A percentile compares a stretch with the other conserved stretches of the same genome.
phyloP scores from a whole-genome alignment of 805 yeast genomes.

The Isabelozyma rhagii region DNA sequence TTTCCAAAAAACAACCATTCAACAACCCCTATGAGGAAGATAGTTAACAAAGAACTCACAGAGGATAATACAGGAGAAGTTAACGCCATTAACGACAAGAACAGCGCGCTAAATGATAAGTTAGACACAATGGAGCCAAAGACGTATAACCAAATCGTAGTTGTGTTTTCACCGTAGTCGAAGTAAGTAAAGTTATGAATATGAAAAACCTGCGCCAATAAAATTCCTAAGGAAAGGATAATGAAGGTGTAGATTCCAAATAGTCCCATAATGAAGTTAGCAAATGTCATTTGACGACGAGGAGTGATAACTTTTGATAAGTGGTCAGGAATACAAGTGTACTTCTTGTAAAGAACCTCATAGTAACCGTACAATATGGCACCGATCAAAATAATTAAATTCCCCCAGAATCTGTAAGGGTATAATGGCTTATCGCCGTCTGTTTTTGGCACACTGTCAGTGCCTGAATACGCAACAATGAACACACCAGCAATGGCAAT shows the following conservation, averaged over 20 bases:
- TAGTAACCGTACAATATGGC: constrained; percentile 78
- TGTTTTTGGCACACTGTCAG: constrained; percentile 13
- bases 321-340: constrained; percentile 69
- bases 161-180: constrained; percentile 32
- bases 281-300: constrained; percentile 74
- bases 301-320: constrained; percentile 40
- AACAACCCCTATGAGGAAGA: constrained; percentile 71
- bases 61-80: constrained; percentile 83
- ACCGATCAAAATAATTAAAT: constrained; percentile 66
- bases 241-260: constrained; percentile 58
- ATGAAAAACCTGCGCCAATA: constrained; percentile 50
- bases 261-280: constrained; percentile 68
- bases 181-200: constrained; percentile 59
- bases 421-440: constrained; percentile 27
- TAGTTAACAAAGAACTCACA: constrained; percentile 67
- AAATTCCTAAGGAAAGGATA: constrained; percentile 46
- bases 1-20: constrained; percentile 71
- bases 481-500: constrained; percentile 75
- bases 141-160: constrained; percentile 44
- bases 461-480: constrained; percentile 69
- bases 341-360: constrained; percentile 77
- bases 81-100: constrained; percentile 73
- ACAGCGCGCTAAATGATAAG: constrained; percentile 65
- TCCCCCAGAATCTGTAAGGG: constrained; percentile 67
- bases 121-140: constrained; percentile 58